Evolutionary conservation across 139 green algal genomes (phyloP).

Genomic region (Tetraselmis chui): DNA sequence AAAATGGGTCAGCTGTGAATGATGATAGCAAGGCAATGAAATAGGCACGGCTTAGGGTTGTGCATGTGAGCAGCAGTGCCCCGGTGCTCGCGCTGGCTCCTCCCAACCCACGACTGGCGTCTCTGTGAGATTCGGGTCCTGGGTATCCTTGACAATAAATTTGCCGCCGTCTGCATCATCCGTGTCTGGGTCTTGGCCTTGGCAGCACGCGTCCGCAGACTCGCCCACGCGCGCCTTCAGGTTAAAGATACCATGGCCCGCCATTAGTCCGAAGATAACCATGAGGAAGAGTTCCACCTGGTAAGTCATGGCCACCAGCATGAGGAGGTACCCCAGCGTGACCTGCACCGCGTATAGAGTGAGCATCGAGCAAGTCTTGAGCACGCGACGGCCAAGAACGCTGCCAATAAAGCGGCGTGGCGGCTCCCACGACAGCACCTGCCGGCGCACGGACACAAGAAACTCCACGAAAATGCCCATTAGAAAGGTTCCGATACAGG

Average conservation of each 20-base stretch:
- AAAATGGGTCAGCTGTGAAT: too few relatives aligned
- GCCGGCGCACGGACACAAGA: neutral
- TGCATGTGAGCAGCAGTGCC: too few relatives aligned
- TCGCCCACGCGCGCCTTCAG: neutral
- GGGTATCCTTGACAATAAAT: too few relatives aligned
- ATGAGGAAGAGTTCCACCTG: conserved; percentile 20
- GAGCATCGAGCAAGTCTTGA: neutral
- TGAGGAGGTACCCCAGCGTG: conserved; percentile 20
- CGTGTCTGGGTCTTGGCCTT: neutral
- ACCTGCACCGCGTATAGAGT: conserved; percentile 2
- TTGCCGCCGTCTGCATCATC: too few relatives aligned
- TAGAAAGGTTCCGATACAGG: conserved; percentile 26
- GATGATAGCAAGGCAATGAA: too few relatives aligned
- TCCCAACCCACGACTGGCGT: too few relatives aligned
- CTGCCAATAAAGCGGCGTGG: too few relatives aligned
- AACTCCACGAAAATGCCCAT: conserved; percentile 11
- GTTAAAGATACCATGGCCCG: neutral
- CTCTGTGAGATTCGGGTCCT: neutral
- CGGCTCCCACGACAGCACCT: neutral
- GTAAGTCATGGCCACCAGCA: conserved; percentile 28
- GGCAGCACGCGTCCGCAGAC: neutral
- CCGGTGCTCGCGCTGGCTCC: too few relatives aligned
- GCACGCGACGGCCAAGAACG: neutral
- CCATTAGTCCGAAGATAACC: conserved; percentile 17
- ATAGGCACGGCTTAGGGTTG: too few relatives aligned